Evolutionary conservation across 2,329 filamentous ascomycete genomes (phyloP).

Genomic region (Gaeumannomyces sp.): DNA sequence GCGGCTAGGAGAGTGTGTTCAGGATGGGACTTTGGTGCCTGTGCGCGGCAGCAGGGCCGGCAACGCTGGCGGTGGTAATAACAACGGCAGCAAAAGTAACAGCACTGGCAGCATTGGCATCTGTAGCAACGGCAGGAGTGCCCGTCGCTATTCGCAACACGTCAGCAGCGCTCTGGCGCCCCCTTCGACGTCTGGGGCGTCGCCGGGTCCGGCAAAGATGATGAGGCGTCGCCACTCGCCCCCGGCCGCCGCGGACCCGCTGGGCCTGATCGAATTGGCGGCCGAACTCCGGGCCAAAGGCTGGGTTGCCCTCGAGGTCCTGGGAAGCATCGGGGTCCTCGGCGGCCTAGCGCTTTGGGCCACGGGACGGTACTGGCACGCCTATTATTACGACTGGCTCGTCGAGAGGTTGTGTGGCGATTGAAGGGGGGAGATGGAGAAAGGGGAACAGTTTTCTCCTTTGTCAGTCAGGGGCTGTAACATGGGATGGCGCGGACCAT

Average conservation of each 20-base stretch:
- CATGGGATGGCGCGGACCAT: not conserved
- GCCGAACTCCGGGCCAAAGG: slow-evolving; percentile 59
- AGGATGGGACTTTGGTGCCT: slow-evolving; percentile 56
- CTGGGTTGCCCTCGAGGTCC: slow-evolving; percentile 63
- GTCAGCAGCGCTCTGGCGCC: slow-evolving; percentile 9
- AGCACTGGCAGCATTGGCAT: not conserved
- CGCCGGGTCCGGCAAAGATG: slow-evolving; percentile 11
- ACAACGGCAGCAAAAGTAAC: not conserved
- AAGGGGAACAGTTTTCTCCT: no score
- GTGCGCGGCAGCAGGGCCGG: slow-evolving; percentile 21
- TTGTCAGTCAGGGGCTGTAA: not conserved
- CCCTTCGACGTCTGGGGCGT: slow-evolving; percentile 4
- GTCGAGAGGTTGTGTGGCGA: not conserved
- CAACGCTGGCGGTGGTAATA: slow-evolving; percentile 18
- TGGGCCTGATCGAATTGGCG: slow-evolving; percentile 67
- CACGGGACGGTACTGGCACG: slow-evolving; percentile 22
- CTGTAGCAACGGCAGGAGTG: not conserved
- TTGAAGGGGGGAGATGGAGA: not conserved
- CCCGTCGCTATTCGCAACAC: not conserved
- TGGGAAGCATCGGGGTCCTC: slow-evolving; percentile 68
- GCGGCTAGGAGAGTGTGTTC: slow-evolving; percentile 58
- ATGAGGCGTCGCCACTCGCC: slow-evolving; percentile 17
- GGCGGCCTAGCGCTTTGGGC: slow-evolving; percentile 66
- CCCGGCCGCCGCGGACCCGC: slow-evolving; percentile 59
- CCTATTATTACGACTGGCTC: slow-evolving; percentile 12